A percentile compares a stretch with the other conserved stretches of the same genome.
Conservation (phyloP, 768 basidiomycete genomes). For the Pilatotrama ljubarskyi region DNA sequence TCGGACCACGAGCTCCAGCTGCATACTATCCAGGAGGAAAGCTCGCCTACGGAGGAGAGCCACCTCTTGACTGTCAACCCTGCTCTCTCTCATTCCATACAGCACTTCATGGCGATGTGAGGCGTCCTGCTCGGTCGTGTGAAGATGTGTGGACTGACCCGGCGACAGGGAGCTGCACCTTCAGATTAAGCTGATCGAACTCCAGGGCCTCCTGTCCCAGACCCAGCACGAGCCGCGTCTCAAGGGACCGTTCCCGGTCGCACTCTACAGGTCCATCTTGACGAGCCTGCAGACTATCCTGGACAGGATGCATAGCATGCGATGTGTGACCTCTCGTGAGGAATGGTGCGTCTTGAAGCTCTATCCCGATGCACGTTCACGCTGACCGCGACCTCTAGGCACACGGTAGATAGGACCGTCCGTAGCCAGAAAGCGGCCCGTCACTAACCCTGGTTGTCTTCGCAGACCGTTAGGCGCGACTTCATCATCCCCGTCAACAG, state of each 20-base stretch:
- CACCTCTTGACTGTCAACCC: constrained; percentile 39
- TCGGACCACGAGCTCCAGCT: constrained; percentile 42
- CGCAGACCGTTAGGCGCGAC: constrained; percentile 77
- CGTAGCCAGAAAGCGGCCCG: background rate
- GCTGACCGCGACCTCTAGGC: constrained; percentile 45
- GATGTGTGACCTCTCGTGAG: constrained; percentile 93
- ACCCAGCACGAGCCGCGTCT: constrained; percentile 91
- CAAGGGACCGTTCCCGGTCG: constrained; percentile 92
- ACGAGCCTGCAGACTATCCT: constrained; percentile 82
- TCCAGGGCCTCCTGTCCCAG: constrained; percentile 83
- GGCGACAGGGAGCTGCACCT: constrained; percentile 85
- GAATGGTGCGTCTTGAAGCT: constrained; percentile 66
- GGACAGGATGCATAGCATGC: constrained; percentile 91
- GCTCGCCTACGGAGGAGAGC: constrained; percentile 35
- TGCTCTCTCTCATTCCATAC: constrained; percentile 61
- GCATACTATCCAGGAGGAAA: constrained; percentile 18
- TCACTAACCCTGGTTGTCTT: background rate
- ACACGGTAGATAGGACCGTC: constrained; percentile 52
- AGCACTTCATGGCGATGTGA: constrained; percentile 92
- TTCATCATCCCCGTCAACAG: constrained; percentile 90
- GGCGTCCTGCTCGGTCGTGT: constrained; percentile 24
- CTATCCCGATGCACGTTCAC: constrained; percentile 12
- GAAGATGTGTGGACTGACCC: background rate
- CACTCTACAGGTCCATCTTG: constrained; percentile 80
- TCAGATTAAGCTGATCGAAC: constrained; percentile 85